Conservation (phyloP, 2,329 filamentous ascomycete genomes). For the Aspergillus neotritici region DNA sequence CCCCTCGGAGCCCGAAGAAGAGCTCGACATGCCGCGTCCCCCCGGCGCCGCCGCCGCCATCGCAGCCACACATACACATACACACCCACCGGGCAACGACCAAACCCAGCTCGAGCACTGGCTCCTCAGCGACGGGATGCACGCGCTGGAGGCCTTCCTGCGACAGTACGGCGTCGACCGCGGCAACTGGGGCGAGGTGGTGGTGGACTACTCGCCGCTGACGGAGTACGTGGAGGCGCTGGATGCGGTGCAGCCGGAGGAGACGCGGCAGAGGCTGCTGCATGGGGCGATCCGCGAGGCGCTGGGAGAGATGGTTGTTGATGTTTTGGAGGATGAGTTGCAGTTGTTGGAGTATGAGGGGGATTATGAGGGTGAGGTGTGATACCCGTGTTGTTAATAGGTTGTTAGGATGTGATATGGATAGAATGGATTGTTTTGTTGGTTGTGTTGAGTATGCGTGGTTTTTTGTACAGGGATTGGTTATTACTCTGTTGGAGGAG, state of each 20-base stretch:
- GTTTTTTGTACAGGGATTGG: too few relatives aligned
- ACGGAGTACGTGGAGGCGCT: constrained; percentile 33
- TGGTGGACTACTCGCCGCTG: constrained; percentile 30
- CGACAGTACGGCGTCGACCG: constrained; percentile 37
- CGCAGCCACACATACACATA: constrained; percentile 12
- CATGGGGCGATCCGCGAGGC: constrained; percentile 27
- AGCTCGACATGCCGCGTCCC: constrained; percentile 1
- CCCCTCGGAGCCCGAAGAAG: constrained; percentile 8
- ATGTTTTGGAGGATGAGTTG: constrained; percentile 35
- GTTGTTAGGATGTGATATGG: neutral
- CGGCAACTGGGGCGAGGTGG: constrained; percentile 38
- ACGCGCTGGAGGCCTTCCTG: constrained; percentile 32
- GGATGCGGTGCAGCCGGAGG: constrained; percentile 20
- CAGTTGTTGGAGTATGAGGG: constrained; percentile 27
- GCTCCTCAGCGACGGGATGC: constrained; percentile 30
- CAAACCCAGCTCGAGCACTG: constrained; percentile 28
- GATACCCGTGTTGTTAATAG: neutral
- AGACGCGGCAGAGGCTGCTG: constrained; percentile 23
- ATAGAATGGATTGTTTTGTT: neutral
- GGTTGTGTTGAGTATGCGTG: too few relatives aligned
- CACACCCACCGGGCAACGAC: constrained; percentile 21
- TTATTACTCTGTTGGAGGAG: too few relatives aligned
- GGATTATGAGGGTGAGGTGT: constrained; percentile 10
- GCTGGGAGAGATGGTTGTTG: constrained; percentile 32
- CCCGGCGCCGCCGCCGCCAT: too few relatives aligned